phyloP scores from a whole-genome alignment of 2,329 filamentous ascomycete species.

The Aureobasidium sp. region DNA sequence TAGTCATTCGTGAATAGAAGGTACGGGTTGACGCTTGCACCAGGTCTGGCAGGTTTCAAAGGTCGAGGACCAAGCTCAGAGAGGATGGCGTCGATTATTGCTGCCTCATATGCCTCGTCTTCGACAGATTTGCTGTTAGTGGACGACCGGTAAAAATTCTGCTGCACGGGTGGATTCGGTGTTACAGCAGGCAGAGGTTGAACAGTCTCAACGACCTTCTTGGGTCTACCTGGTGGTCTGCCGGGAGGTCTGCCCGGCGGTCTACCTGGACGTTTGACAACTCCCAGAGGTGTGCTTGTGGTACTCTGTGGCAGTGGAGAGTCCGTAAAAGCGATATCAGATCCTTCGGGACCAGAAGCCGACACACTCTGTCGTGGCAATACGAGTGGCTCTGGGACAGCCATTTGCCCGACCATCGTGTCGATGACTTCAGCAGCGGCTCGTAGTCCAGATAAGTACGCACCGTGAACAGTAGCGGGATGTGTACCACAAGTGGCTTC shows the following conservation, averaged over 20 bases:
- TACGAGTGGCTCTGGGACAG: conserved; percentile 68
- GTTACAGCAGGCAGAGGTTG: conserved; percentile 13
- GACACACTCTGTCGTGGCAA: conserved; percentile 47
- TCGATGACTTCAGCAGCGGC: conserved; percentile 83
- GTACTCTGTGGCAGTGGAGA: neutral
- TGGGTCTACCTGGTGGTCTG: conserved; percentile 13
- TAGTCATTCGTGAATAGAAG: conserved; percentile 77
- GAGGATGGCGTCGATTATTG: conserved; percentile 51
- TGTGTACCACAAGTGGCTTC: conserved; percentile 95
- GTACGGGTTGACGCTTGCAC: conserved; percentile 68
- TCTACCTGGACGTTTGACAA: neutral
- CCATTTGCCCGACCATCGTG: conserved; percentile 71
- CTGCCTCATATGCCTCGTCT: conserved; percentile 49
- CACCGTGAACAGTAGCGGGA: conserved; percentile 93
- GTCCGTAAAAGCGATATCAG: neutral
- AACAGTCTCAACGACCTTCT: conserved; percentile 14
- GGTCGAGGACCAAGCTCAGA: conserved; percentile 67
- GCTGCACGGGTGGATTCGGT: neutral
- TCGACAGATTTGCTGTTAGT: conserved; percentile 23
- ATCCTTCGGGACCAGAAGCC: conserved; percentile 34
- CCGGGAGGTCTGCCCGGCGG: neutral
- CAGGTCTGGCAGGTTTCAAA: conserved; percentile 62
- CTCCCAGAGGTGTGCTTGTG: neutral
- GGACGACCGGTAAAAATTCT: conserved; percentile 19
- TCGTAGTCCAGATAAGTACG: conserved; percentile 86